Evolutionary conservation across 768 basidiomycete genomes (phyloP).

Genomic region (Panus rudis): DNA sequence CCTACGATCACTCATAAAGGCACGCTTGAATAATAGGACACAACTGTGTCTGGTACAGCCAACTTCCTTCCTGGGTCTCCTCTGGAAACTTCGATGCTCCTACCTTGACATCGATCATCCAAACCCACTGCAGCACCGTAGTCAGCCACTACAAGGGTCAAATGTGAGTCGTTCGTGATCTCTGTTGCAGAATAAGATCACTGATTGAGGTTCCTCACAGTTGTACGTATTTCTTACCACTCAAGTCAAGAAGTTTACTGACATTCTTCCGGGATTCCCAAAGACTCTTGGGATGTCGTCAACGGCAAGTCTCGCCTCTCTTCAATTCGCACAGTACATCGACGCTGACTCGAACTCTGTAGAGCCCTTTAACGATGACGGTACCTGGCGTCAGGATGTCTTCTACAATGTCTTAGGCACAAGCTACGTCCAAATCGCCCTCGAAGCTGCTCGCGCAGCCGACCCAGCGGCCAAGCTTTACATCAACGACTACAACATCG

Average conservation of each 20-base stretch:
- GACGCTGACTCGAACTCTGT: not conserved
- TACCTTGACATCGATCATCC: constrained; percentile 36
- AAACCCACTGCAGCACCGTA: constrained; percentile 43
- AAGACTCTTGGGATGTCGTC: constrained; percentile 46
- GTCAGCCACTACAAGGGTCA: constrained; percentile 47
- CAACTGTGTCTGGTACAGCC: constrained; percentile 42
- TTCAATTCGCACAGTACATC: not conserved
- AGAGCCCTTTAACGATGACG: constrained; percentile 53
- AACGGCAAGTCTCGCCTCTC: constrained; percentile 27
- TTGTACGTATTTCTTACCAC: constrained; percentile 2
- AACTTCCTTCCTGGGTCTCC: constrained; percentile 46
- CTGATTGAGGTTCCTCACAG: constrained; percentile 1
- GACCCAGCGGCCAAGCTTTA: constrained; percentile 53
- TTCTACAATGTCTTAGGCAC: constrained; percentile 48
- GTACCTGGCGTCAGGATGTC: constrained; percentile 46
- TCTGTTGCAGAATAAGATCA: not conserved
- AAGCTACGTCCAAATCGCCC: constrained; percentile 42
- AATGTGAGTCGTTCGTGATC: constrained; percentile 27
- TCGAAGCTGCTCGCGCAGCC: constrained; percentile 42
- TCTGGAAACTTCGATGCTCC: constrained; percentile 36
- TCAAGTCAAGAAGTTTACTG: not conserved
- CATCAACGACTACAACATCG: constrained; percentile 36
- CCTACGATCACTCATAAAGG: not conserved
- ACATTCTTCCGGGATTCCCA: not conserved
- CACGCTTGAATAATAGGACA: constrained; percentile 20